phyloP scores from a whole-genome alignment of 108 stramenopile genomes.

The Nannochloropsis salina region DNA sequence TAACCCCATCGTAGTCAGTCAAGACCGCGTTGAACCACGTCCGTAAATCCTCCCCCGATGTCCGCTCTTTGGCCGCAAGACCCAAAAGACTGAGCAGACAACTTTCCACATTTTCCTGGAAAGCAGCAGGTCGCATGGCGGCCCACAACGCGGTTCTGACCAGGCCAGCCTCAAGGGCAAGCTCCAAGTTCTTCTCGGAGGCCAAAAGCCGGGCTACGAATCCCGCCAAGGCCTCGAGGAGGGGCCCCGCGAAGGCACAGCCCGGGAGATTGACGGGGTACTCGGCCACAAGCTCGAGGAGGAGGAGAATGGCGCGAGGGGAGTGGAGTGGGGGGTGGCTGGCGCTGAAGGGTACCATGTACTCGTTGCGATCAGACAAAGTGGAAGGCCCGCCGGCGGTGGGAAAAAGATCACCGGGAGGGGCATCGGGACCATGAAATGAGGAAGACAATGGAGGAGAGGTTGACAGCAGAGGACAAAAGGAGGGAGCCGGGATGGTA shows the following conservation, averaged over 20 bases:
- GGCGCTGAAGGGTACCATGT: not conserved
- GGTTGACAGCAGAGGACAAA: not conserved
- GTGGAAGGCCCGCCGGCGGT: not conserved
- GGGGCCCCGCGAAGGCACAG: not conserved
- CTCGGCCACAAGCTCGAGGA: not conserved
- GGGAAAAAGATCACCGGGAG: constrained; percentile 14
- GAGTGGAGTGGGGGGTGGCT: not conserved
- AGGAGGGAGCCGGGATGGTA: not conserved
- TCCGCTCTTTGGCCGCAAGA: not conserved
- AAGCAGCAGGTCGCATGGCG: not conserved
- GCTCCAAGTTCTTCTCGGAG: not conserved
- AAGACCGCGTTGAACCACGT: not conserved
- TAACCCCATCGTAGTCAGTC: not conserved
- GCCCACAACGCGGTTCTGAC: not conserved
- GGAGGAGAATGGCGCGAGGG: not conserved
- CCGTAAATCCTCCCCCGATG: not conserved
- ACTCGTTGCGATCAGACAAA: not conserved
- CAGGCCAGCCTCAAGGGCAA: not conserved
- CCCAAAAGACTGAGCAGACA: not conserved
- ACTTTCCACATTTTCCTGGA: not conserved
- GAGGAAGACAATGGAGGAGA: not conserved
- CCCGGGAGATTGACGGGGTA: not conserved
- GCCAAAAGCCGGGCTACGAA: not conserved
- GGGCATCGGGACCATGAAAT: not conserved
- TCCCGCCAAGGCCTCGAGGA: not conserved